Percentiles rank a stretch among this genome's conserved stretches.
Conservation (phyloP, 2,329 filamentous ascomycete species). For the Phialocephala subalpina region DNA sequence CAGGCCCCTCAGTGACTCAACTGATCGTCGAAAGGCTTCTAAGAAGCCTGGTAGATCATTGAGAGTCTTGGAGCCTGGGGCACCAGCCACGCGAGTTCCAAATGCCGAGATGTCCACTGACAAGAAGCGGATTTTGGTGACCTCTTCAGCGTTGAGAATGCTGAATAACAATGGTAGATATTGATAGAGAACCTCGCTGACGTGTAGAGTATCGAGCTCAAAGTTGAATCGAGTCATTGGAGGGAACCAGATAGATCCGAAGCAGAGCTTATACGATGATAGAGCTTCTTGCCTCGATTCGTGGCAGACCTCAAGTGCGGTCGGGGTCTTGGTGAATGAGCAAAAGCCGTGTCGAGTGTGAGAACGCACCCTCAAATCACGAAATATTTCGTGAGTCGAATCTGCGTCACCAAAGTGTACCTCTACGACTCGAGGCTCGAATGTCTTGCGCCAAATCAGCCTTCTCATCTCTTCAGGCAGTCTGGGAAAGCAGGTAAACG, state of each 20-base stretch:
- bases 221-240: background rate
- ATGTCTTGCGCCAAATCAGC: background rate
- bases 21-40: too few species aligned
- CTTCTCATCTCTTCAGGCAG: background rate
- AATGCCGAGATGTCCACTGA: background rate
- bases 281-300: background rate
- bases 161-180: background rate
- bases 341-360: background rate
- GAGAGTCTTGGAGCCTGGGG: too few species aligned
- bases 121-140: background rate
- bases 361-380: background rate
- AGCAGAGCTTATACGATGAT: background rate
- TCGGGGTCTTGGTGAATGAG: background rate
- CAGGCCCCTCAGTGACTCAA: too few species aligned
- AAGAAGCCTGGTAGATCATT: too few species aligned
- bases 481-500: background rate
- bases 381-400: background rate
- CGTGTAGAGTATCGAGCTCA: background rate
- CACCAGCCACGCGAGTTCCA: background rate
- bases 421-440: background rate
- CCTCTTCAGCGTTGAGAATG: background rate
- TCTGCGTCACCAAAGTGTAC: background rate
- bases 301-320: background rate
- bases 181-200: too few species aligned
- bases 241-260: background rate